These are phyloP conservation scores for Spathaspora hagerdaliae DNA, from an alignment of 805 yeast species.

Conservation along the genomic window DNA sequence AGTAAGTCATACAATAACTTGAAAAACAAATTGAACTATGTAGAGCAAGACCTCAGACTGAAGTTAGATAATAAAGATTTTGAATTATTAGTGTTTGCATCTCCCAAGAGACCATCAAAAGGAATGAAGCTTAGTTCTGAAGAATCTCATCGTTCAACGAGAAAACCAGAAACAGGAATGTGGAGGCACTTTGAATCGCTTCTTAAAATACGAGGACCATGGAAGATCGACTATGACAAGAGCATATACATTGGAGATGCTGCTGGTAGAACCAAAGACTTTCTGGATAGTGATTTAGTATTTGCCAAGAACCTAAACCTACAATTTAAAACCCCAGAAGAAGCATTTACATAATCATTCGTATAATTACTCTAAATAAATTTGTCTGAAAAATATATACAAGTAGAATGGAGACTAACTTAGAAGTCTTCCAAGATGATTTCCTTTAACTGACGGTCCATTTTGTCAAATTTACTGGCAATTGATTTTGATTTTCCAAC, in stretches of 20 bases:
- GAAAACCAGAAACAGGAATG: constrained; percentile 84
- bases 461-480: constrained; percentile 13
- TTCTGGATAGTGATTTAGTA: constrained; percentile 69
- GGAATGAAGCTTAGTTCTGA: constrained; percentile 19
- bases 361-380: too few species aligned
- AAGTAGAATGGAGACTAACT: background rate
- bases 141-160: constrained; percentile 33
- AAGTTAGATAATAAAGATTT: constrained; percentile 12
- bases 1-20: constrained; percentile 39
- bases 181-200: constrained; percentile 51
- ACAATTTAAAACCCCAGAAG: constrained; percentile 69
- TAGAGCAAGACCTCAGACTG: constrained; percentile 28
- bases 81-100: constrained; percentile 50
- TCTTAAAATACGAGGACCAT: constrained; percentile 16
- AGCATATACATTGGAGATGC: constrained; percentile 93
- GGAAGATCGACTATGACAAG: constrained; percentile 33
- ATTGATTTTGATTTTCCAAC: constrained; percentile 46
- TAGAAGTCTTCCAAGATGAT: constrained; percentile 17
- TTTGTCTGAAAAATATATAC: background rate
- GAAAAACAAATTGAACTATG: constrained; percentile 33
- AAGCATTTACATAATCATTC: constrained; percentile 35
- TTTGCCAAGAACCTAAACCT: constrained; percentile 64
- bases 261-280: constrained; percentile 78
- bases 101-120: constrained; percentile 51
- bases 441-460: constrained; percentile 18